A percentile compares a stretch with the other conserved stretches of the same genome.
Conservation (phyloP, 495 filamentous ascomycete genomes). For the Lepraria neglecta region DNA sequence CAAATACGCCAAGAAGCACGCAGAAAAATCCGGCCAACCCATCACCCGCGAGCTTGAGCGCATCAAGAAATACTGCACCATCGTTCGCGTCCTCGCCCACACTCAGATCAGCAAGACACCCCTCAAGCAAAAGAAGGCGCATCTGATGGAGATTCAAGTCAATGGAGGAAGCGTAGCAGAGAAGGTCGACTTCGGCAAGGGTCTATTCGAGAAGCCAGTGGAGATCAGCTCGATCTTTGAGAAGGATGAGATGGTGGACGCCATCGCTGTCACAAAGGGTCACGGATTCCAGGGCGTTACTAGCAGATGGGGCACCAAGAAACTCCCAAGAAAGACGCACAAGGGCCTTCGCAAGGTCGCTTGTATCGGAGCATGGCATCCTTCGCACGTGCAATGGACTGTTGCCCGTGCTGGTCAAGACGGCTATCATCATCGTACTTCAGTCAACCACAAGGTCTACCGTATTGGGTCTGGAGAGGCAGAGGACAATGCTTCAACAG, state of each 20-base stretch:
- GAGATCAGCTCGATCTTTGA: conserved; percentile 93
- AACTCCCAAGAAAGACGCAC: conserved; percentile 99
- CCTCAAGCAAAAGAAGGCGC: conserved; percentile 99
- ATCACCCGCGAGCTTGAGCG: conserved; percentile 96
- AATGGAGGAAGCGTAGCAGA: conserved; percentile 92
- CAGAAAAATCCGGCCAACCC: conserved; percentile 77
- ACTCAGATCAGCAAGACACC: conserved; percentile 99
- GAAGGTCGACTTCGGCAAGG: conserved; percentile 93
- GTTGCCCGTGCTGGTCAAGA: conserved; percentile 99
- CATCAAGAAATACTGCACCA: conserved; percentile 99
- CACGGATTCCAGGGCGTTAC: conserved; percentile 98
- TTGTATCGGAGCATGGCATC: conserved; percentile 99
- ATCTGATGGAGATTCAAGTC: conserved; percentile 99
- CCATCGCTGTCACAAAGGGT: conserved; percentile 99
- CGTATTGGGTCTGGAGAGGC: conserved; percentile 88
- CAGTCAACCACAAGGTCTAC: conserved; percentile 99
- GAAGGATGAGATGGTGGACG: conserved; percentile 99
- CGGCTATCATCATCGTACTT: conserved; percentile 99
- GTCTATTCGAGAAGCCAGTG: conserved; percentile 97
- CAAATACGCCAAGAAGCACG: conserved; percentile 99
- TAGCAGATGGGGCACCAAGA: conserved; percentile 98
- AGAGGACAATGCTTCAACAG: conserved; percentile 86
- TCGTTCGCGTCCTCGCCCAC: conserved; percentile 98
- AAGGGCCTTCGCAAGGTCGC: conserved; percentile 99
- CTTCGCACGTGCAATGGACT: conserved; percentile 99